phyloP scores from a whole-genome alignment of 2,329 filamentous ascomycete species.

The Hypocrella siamensis region DNA sequence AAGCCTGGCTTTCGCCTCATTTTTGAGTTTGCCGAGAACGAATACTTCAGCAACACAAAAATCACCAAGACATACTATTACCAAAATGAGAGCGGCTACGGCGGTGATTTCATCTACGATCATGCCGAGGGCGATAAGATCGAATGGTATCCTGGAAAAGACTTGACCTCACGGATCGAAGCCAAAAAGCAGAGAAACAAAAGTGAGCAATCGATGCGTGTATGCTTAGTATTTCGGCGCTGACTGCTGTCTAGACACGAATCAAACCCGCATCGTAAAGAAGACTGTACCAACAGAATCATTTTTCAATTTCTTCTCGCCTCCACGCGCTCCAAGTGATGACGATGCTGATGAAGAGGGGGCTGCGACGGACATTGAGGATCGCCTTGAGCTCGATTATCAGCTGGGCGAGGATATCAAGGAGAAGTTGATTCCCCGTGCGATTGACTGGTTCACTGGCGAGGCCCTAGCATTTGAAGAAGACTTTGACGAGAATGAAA shows the following conservation, averaged over 20 bases:
- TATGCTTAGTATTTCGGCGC: background rate
- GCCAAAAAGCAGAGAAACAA: slow-evolving; percentile 99
- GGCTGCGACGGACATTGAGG: slow-evolving; percentile 81
- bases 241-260: slow-evolving; percentile 60
- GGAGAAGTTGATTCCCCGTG: slow-evolving; percentile 96
- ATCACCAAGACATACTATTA: slow-evolving; percentile 99
- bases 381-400: slow-evolving; percentile 95
- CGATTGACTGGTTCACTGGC: slow-evolving; percentile 98
- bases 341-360: slow-evolving; percentile 57
- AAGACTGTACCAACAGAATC: slow-evolving; percentile 97
- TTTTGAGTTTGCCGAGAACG: slow-evolving; percentile 91
- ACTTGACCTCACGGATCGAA: slow-evolving; percentile 86
- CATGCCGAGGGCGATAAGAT: slow-evolving; percentile 98
- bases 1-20: slow-evolving; percentile 96
- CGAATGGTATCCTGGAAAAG: slow-evolving; percentile 86
- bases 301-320: slow-evolving; percentile 98
- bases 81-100: slow-evolving; percentile 96
- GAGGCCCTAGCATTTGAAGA: slow-evolving; percentile 96
- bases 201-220: slow-evolving; percentile 46
- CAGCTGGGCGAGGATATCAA: slow-evolving; percentile 99
- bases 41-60: slow-evolving; percentile 94
- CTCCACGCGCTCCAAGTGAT: slow-evolving; percentile 69
- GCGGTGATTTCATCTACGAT: slow-evolving; percentile 98
- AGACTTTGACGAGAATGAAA: slow-evolving; percentile 57
- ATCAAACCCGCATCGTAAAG: slow-evolving; percentile 97